Conservation (phyloP, 331 rosid species). For the Pyrus hybrid region DNA sequence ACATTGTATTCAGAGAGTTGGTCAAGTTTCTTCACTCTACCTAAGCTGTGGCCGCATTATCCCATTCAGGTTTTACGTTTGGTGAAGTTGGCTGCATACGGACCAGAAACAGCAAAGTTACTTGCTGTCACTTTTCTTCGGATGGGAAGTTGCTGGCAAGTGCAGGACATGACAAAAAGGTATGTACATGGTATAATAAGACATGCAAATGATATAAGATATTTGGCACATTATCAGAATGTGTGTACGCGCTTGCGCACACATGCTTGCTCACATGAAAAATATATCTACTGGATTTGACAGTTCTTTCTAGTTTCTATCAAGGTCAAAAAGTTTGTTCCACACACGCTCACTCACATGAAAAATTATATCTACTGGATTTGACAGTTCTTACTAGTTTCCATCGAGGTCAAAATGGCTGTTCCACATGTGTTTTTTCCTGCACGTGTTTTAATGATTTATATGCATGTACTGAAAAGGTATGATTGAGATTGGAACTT, state of each 20-base stretch:
- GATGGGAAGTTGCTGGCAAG: constrained; percentile 89
- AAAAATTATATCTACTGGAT: not conserved
- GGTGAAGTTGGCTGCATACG: constrained; percentile 67
- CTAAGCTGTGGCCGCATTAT: constrained; percentile 16
- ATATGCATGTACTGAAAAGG: not conserved
- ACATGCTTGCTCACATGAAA: no score
- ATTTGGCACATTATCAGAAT: no score
- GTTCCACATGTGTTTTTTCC: not conserved
- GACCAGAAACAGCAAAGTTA: constrained; percentile 73
- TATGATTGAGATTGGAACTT: not conserved
- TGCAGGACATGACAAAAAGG: constrained; percentile 97
- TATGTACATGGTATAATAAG: constrained; percentile 14
- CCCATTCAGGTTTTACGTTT: constrained; percentile 53
- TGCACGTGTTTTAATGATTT: not conserved
- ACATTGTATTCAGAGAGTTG: not conserved
- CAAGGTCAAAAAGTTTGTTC: no score
- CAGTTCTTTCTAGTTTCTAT: no score
- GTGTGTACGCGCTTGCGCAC: no score
- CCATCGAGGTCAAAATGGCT: not conserved
- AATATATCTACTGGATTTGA: no score
- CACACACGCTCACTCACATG: not conserved
- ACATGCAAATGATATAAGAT: not conserved
- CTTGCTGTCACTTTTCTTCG: constrained; percentile 87
- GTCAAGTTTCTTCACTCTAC: not conserved
- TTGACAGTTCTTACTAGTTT: not conserved